A percentile compares a stretch with the other conserved stretches of the same genome.
Conservation (phyloP, 2,329 filamentous ascomycete species). For the Stemphylium lycopersici region DNA sequence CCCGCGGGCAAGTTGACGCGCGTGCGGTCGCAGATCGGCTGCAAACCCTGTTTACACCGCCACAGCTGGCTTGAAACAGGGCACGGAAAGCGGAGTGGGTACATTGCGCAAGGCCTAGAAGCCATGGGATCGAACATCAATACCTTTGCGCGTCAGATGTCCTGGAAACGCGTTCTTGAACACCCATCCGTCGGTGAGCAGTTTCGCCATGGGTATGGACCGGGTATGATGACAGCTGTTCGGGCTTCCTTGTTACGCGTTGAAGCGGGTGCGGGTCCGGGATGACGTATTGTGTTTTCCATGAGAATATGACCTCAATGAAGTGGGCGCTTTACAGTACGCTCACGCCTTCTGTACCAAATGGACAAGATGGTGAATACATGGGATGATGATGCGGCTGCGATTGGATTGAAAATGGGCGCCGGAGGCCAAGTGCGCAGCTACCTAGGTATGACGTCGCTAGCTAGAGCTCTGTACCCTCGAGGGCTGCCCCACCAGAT, state of each 20-base stretch:
- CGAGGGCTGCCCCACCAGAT: conserved; percentile 12
- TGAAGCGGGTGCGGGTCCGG: not conserved
- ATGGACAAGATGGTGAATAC: too few relatives aligned
- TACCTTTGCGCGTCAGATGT: not conserved
- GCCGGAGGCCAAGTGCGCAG: not conserved
- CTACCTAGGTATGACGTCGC: conserved; percentile 18
- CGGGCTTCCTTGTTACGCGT: not conserved
- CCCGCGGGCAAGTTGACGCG: conserved; percentile 11
- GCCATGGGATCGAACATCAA: conserved; percentile 12
- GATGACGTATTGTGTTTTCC: conserved; percentile 8
- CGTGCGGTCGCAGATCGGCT: not conserved
- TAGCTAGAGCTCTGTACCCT: conserved; percentile 1
- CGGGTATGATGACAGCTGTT: conserved; percentile 3
- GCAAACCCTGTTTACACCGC: conserved; percentile 14
- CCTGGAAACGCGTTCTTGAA: conserved; percentile 18
- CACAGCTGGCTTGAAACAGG: conserved; percentile 27
- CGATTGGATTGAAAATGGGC: too few relatives aligned
- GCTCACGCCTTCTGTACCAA: not conserved
- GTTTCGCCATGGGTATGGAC: conserved; percentile 10
- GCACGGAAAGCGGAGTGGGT: conserved; percentile 7
- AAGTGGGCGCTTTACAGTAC: not conserved
- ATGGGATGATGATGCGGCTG: too few relatives aligned
- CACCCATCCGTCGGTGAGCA: conserved; percentile 17
- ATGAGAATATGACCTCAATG: not conserved
- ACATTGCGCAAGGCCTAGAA: conserved; percentile 23